Percentiles rank a stretch among this genome's conserved stretches.
phyloP scores from a whole-genome alignment of 768 basidiomycete species.

The Chalciporus chontae region DNA sequence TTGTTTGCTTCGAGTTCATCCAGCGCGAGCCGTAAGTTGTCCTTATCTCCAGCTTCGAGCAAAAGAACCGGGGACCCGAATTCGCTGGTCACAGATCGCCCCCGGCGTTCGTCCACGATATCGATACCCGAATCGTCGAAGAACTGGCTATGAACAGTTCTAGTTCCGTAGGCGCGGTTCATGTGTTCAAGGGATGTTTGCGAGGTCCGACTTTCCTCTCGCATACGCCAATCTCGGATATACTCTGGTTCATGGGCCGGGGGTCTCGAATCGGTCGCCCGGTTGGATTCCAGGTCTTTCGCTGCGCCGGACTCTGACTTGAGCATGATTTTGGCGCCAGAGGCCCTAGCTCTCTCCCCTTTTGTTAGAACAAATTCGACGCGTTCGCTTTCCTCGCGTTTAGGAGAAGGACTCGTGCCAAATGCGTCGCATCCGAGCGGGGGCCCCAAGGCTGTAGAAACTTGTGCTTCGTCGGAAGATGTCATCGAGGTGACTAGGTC shows the following conservation, averaged over 20 bases:
- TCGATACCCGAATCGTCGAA: slow-evolving; percentile 18
- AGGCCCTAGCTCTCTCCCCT: slow-evolving; percentile 20
- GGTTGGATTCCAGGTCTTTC: background rate
- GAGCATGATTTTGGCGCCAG: background rate
- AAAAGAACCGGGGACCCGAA: slow-evolving; percentile 3
- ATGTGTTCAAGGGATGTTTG: background rate
- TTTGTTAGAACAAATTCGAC: slow-evolving; percentile 25
- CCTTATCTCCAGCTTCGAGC: slow-evolving; percentile 9
- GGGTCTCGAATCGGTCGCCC: background rate
- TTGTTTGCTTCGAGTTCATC: slow-evolving; percentile 9
- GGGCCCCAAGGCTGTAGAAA: background rate
- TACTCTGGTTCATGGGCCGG: background rate
- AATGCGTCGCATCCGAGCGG: slow-evolving; percentile 21
- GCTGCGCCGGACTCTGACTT: slow-evolving; percentile 1
- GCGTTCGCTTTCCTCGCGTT: slow-evolving; percentile 10
- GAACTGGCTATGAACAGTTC: background rate
- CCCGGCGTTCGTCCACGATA: slow-evolving; percentile 7
- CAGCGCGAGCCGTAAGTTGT: background rate
- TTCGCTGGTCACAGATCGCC: slow-evolving; percentile 3
- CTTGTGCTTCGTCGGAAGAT: slow-evolving; percentile 12
- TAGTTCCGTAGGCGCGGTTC: background rate
- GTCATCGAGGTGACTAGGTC: background rate
- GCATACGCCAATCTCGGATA: background rate
- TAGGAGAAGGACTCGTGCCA: slow-evolving; percentile 25
- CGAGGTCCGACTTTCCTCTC: background rate